Evolutionary conservation across 352 stramenopile species (phyloP).

Genomic region (Paralagenidium karlingii): DNA sequence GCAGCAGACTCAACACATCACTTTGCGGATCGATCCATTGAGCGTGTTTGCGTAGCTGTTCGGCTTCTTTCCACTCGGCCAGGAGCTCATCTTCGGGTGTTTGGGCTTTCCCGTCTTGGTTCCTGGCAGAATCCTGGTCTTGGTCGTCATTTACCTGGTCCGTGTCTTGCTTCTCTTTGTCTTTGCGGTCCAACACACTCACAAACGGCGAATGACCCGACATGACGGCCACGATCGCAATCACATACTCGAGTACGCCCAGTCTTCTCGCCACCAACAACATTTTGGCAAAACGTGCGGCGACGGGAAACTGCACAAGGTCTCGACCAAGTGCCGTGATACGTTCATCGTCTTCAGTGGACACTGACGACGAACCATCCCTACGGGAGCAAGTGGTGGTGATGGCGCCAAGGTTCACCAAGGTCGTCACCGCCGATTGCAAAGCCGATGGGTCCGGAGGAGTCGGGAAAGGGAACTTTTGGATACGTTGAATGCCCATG

Average conservation of each 20-base stretch:
- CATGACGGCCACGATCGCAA: slow-evolving; percentile 63
- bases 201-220: slow-evolving; percentile 72
- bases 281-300: slow-evolving; percentile 85
- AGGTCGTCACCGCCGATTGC: slow-evolving; percentile 68
- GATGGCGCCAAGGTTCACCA: slow-evolving; percentile 70
- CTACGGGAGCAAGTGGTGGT: slow-evolving; percentile 3
- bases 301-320: slow-evolving; percentile 81
- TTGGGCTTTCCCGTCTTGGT: slow-evolving; percentile 11
- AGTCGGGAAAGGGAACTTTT: slow-evolving; percentile 94
- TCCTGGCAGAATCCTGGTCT: slow-evolving; percentile 7
- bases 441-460: slow-evolving; percentile 83
- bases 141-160: slow-evolving; percentile 5
- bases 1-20: slow-evolving; percentile 65
- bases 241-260: slow-evolving; percentile 60
- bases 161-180: slow-evolving; percentile 14
- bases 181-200: slow-evolving; percentile 33
- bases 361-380: too few relatives aligned
- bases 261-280: slow-evolving; percentile 68
- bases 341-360: slow-evolving; percentile 18
- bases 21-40: slow-evolving; percentile 77
- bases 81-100: slow-evolving; percentile 49
- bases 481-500: slow-evolving; percentile 94
- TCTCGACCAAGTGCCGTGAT: slow-evolving; percentile 73
- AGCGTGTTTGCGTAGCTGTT: slow-evolving; percentile 49
- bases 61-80: slow-evolving; percentile 56